Evolutionary conservation across 371 early-diverging fungal genomes (phyloP).

Genomic region (Massospora cicadina): DNA sequence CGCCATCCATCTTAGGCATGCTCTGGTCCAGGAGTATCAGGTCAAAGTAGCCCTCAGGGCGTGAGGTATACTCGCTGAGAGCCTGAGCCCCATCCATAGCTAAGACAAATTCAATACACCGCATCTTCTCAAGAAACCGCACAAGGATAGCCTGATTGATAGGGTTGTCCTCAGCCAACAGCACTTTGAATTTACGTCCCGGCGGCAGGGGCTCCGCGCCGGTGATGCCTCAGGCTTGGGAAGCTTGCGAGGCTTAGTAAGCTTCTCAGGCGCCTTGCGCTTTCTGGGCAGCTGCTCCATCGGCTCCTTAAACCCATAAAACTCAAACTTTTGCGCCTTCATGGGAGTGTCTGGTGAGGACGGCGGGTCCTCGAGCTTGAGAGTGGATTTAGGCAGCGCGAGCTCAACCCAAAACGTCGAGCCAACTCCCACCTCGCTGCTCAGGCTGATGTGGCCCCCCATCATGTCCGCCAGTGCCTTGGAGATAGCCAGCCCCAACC

Average conservation of each 20-base stretch:
- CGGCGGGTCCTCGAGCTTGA: background rate
- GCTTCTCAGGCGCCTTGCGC: background rate
- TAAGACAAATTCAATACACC: constrained; percentile 1
- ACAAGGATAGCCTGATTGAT: constrained; percentile 10
- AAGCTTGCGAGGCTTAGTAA: background rate
- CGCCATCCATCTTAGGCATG: constrained; percentile 13
- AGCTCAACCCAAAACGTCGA: constrained; percentile 21
- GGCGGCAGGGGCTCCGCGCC: background rate
- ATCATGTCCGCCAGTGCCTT: constrained; percentile 29
- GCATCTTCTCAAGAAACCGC: constrained; percentile 9
- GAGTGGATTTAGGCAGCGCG: background rate
- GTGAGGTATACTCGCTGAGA: constrained; percentile 1
- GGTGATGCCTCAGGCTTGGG: background rate
- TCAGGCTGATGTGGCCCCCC: constrained; percentile 27
- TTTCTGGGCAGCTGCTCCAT: background rate
- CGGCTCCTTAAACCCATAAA: constrained; percentile 3
- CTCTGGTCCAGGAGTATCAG: constrained; percentile 11
- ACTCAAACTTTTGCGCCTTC: constrained; percentile 4
- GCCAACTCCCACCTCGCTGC: constrained; percentile 16
- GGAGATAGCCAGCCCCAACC: constrained; percentile 31
- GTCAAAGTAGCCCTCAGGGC: constrained; percentile 2
- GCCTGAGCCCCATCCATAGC: constrained; percentile 11
- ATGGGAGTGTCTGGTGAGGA: constrained; percentile 4
- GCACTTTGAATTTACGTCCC: constrained; percentile 1
- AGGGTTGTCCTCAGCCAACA: constrained; percentile 12